Conservation (phyloP, 345 rosid species). For the Pseudoturritis turrita region DNA sequence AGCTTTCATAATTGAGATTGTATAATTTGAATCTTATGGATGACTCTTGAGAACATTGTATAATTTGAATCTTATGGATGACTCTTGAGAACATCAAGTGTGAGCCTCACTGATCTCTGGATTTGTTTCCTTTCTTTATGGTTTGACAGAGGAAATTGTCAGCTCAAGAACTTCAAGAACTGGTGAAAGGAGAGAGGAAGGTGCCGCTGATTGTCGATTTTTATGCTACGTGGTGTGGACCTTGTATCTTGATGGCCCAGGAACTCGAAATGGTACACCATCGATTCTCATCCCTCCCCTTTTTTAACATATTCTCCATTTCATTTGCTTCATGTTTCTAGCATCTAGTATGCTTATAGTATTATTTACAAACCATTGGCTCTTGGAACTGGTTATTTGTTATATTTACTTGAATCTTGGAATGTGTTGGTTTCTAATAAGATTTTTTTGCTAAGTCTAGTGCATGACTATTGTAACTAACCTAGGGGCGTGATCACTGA, state of each 20-base stretch:
- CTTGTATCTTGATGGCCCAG: constrained; percentile 91
- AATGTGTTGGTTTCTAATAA: neutral
- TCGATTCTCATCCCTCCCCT: neutral
- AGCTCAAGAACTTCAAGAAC: constrained; percentile 72
- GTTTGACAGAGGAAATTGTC: constrained; percentile 60
- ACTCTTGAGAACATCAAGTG: neutral
- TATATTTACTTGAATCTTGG: neutral
- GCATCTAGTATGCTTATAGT: neutral
- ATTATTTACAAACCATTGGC: neutral
- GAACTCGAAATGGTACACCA: constrained; percentile 86
- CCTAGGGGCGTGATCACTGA: neutral
- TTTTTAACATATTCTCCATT: neutral
- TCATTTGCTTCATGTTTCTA: neutral
- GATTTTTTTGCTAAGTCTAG: neutral
- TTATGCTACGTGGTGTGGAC: constrained; percentile 98
- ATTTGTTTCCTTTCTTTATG: neutral
- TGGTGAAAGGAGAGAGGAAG: constrained; percentile 72
- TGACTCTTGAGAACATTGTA: neutral
- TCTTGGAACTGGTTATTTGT: neutral
- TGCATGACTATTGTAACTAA: neutral
- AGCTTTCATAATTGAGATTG: neutral
- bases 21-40: neutral
- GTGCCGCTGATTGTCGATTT: constrained; percentile 83
- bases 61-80: neutral
- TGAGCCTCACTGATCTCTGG: neutral